phyloP scores from a whole-genome alignment of 2,329 filamentous ascomycete species.

The Orbilia quercus region DNA sequence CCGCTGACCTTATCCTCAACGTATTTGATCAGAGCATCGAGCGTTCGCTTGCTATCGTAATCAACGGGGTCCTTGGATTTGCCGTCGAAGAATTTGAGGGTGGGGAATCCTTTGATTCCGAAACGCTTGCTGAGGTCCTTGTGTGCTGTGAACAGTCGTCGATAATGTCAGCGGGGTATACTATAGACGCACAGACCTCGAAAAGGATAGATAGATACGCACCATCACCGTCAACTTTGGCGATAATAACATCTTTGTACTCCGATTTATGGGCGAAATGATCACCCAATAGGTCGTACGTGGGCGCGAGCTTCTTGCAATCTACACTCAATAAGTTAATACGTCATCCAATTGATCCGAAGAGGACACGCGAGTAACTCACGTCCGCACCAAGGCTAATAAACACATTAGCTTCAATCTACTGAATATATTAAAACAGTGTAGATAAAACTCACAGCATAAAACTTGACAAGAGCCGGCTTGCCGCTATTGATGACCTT shows the following conservation, averaged over 20 bases:
- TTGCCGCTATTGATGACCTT: constrained; percentile 91
- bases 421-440: not conserved
- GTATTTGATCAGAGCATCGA: constrained; percentile 84
- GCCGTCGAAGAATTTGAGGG: constrained; percentile 96
- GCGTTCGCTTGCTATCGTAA: constrained; percentile 85
- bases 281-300: constrained; percentile 60
- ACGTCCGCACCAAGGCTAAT: constrained; percentile 61
- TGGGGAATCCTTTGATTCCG: constrained; percentile 93
- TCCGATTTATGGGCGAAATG: constrained; percentile 62
- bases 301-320: constrained; percentile 60
- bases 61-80: constrained; percentile 86
- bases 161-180: constrained; percentile 2
- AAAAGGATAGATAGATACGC: not conserved
- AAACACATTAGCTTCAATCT: constrained; percentile 22
- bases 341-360: no score
- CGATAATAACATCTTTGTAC: constrained; percentile 79
- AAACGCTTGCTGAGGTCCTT: constrained; percentile 85
- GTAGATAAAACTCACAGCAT: constrained; percentile 68
- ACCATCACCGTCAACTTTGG: constrained; percentile 92
- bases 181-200: not conserved
- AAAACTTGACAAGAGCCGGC: constrained; percentile 97
- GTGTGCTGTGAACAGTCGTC: constrained; percentile 69
- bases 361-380: constrained; percentile 38
- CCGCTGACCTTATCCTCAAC: constrained; percentile 87
- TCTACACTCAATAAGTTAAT: constrained; percentile 42